phyloP scores from a whole-genome alignment of 768 basidiomycete genomes.

The Cyclocybe cylindracea region DNA sequence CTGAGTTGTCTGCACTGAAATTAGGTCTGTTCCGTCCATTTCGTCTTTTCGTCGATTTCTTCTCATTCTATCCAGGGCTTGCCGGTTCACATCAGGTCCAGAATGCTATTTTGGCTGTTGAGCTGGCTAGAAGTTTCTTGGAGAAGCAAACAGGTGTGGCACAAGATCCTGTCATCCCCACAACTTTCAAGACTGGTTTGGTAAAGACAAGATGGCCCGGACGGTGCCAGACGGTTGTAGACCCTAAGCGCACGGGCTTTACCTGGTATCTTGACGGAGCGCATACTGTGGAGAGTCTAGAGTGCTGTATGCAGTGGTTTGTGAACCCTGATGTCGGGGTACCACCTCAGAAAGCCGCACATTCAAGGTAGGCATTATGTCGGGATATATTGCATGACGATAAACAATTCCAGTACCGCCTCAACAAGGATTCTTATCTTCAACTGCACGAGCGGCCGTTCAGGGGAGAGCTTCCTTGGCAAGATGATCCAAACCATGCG shows the following conservation, averaged over 20 bases:
- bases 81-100: constrained; percentile 83
- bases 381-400: constrained; percentile 2
- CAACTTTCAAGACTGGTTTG: constrained; percentile 61
- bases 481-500: constrained; percentile 55
- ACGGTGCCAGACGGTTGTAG: constrained; percentile 82
- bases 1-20: constrained; percentile 52
- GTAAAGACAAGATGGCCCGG: constrained; percentile 86
- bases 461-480: constrained; percentile 70
- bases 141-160: constrained; percentile 24
- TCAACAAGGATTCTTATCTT: constrained; percentile 73
- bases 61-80: constrained; percentile 53
- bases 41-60: constrained; percentile 5
- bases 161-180: constrained; percentile 42
- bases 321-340: constrained; percentile 59
- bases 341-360: constrained; percentile 14
- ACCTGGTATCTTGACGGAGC: constrained; percentile 97
- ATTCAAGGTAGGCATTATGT: neutral
- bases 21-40: constrained; percentile 50
- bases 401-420: constrained; percentile 22
- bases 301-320: constrained; percentile 90
- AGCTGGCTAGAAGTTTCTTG: constrained; percentile 70
- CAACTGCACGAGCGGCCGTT: constrained; percentile 92
- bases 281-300: constrained; percentile 89
- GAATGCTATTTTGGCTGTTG: constrained; percentile 86
- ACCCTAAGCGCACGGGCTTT: constrained; percentile 49